A percentile compares a stretch with the other conserved stretches of the same genome.
These are phyloP conservation scores for Penicillium ochrochloron DNA, from an alignment of 495 filamentous ascomycete species.

Conservation along the genomic window DNA sequence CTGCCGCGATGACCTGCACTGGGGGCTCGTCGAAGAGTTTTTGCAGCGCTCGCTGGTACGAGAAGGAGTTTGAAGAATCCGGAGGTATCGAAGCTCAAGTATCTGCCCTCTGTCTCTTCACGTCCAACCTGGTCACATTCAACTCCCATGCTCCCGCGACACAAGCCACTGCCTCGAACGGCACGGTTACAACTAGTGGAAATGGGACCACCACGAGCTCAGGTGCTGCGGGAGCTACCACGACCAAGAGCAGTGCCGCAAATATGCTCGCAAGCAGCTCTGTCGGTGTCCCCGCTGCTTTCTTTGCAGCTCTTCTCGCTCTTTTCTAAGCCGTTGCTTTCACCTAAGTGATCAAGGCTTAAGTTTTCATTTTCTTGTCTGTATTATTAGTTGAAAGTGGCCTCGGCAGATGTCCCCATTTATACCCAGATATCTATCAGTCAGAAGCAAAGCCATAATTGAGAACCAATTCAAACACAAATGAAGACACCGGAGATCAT, in stretches of 20 bases:
- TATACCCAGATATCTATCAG: not conserved
- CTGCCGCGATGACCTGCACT: conserved; percentile 68
- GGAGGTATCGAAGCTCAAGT: conserved; percentile 54
- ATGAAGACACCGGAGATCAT: not conserved
- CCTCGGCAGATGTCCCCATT: not conserved
- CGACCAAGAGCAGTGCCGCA: conserved; percentile 6
- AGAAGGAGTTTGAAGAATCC: conserved; percentile 61
- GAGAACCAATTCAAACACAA: not conserved
- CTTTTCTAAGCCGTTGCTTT: conserved; percentile 6
- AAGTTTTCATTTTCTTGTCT: not conserved
- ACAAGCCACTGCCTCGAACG: conserved; percentile 10
- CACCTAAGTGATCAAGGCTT: not conserved
- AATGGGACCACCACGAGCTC: conserved; percentile 7
- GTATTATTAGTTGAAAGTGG: not conserved
- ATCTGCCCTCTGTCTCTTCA: conserved; percentile 55
- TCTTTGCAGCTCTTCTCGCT: conserved; percentile 13
- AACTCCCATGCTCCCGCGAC: not conserved
- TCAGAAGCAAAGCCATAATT: not conserved
- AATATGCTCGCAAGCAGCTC: conserved; percentile 16
- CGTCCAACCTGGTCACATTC: conserved; percentile 52
- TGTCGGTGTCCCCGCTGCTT: not conserved
- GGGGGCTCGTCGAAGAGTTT: conserved; percentile 59
- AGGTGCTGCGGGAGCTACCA: not conserved
- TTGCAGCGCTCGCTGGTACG: conserved; percentile 74
- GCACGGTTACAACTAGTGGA: conserved; percentile 20